Conservation (phyloP, 1,139 yeast species). For the Geotrichum reessii region DNA sequence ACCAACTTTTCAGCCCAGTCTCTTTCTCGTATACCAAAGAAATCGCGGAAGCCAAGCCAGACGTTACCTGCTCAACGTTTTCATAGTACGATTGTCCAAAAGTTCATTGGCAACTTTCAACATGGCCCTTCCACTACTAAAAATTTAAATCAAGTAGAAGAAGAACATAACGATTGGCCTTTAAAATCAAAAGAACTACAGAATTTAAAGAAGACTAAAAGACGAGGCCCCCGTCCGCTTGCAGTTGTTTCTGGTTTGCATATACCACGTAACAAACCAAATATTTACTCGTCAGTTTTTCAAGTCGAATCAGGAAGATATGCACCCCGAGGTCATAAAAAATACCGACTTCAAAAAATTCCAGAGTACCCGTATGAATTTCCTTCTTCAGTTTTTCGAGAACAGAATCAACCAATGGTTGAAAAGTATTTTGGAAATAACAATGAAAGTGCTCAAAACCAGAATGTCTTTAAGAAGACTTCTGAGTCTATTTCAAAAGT, state of each 20-base stretch:
- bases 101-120: constrained; percentile 8
- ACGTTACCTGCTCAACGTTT: constrained; percentile 6
- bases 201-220: not conserved
- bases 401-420: not conserved
- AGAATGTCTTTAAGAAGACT: not conserved
- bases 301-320: constrained; percentile 15
- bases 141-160: not conserved
- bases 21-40: not conserved
- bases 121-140: not conserved
- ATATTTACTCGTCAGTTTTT: not conserved
- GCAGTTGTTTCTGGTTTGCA: constrained; percentile 17
- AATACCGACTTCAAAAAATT: not conserved
- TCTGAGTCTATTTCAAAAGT: constrained; percentile 4
- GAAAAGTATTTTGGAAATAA: not conserved
- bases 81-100: constrained; percentile 6
- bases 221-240: constrained; percentile 4
- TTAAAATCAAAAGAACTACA: not conserved
- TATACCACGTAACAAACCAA: constrained; percentile 6
- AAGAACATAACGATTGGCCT: not conserved
- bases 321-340: constrained; percentile 1
- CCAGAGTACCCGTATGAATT: constrained; percentile 1
- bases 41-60: not conserved
- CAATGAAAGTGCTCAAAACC: not conserved
- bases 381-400: constrained; percentile 1
- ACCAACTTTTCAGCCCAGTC: not conserved